These are phyloP conservation scores for Candida sithepensis DNA, from an alignment of 805 yeast species.

Conservation along the genomic window DNA sequence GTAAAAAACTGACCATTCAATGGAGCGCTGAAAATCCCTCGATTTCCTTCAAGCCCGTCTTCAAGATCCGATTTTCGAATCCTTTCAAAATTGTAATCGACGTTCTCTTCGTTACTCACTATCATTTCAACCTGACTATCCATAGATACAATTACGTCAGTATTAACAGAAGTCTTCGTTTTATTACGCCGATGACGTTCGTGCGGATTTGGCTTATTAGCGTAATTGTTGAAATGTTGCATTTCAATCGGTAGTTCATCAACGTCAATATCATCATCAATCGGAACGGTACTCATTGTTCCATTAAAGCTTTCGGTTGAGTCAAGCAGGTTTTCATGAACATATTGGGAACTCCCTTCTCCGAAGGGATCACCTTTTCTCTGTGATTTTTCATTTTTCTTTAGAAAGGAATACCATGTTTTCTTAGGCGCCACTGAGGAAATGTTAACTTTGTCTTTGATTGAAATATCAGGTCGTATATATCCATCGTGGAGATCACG, in stretches of 20 bases:
- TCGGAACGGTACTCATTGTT: constrained; percentile 18
- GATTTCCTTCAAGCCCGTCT: constrained; percentile 1
- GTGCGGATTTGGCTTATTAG: background rate
- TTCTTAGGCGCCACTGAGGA: constrained; percentile 1
- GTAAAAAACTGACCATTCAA: background rate
- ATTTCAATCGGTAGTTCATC: constrained; percentile 29
- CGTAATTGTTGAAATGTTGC: constrained; percentile 11
- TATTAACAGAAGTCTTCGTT: background rate
- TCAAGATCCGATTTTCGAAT: constrained; percentile 15
- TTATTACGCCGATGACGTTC: constrained; percentile 1
- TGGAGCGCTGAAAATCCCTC: background rate
- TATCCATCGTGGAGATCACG: constrained; percentile 20
- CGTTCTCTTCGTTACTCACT: constrained; percentile 28
- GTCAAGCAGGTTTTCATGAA: background rate
- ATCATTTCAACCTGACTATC: constrained; percentile 24
- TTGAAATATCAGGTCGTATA: constrained; percentile 5
- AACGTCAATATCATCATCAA: constrained; percentile 28
- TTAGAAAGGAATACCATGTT: constrained; percentile 2
- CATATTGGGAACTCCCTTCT: background rate
- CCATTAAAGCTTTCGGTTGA: constrained; percentile 4
- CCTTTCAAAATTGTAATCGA: constrained; percentile 27
- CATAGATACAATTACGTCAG: background rate
- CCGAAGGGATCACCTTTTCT: background rate
- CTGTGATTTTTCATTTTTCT: background rate
- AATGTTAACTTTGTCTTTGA: background rate